Evolutionary conservation across 768 basidiomycete species (phyloP), one percentile per base, ranked within the genome.

Genomic region (Termitomyces sp.): DNA sequence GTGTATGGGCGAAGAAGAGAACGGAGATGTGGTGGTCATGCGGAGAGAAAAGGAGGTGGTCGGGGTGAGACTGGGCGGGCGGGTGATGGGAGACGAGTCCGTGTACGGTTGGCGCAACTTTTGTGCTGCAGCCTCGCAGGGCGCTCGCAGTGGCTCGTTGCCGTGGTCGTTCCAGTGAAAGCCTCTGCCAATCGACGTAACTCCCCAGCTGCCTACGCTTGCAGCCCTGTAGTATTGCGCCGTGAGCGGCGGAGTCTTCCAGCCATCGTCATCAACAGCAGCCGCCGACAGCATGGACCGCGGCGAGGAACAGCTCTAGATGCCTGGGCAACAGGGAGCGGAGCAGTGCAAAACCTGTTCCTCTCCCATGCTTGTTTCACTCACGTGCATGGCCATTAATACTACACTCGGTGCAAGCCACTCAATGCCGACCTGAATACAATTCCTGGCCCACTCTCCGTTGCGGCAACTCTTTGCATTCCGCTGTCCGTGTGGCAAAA

Each of bases 131-230:
- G 26, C 62, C 60, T 65, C 62, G 42, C 58, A 54, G 12, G 58
- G 53, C 9, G 63, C 58, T 56, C 54, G 61, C 45, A 55, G 26
- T 5, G 6, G 1, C 26, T 69, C 68, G 36, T 76, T 76, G 44
- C 72, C 69, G 51, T 71, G 73, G 58, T 77, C 72, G 56, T 77
- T 78, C 88, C 90, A 92, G 70, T 89, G 77, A 67, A 90, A 92
- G 18, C 91, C 91, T 48, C 88, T 83, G 12, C 91, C 91, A 48
- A 92, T 86, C 38, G 83, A 90, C 20, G 91, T 92, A 60, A 93
- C 90, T 7, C 87, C 87, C 88, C 89, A 93, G 71, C 89, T 91
- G 33, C 85, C 83, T 54, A 87, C 84, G 58, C 86, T 88, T 42
- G 87, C 79, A 7, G 86, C 74, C 58, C 81, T 76, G 71, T 85